Evolutionary conservation across 176 grass and related monocot genomes (phyloP), one percentile per base, ranked within the genome.

Genomic region (Pontederia crassipes): DNA sequence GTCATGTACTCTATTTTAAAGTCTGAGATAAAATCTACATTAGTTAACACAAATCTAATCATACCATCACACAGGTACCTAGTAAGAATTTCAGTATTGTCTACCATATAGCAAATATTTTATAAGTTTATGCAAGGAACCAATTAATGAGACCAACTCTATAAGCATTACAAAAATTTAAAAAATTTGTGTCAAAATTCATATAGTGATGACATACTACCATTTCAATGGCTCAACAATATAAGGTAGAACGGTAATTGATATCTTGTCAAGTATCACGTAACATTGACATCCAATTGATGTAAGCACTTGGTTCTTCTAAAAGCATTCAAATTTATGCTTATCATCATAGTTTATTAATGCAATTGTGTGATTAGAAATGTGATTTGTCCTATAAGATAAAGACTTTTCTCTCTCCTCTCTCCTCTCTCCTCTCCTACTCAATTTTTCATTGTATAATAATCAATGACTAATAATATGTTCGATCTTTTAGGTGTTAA

Each of bases 1-100:
- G 89, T 95, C 59, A 95, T 75, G 61, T 95, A 88, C 13, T 84
- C 75, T 5, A 81, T 88, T 72, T 95, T 88, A 81, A 95, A 88
- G 64, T 95, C 78, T 7, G 79, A 83, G 65, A 78, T 88, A 64
- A 85, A 65, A 74, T 95, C 84, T 47, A 85, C 84, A n/a, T 81
- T 81, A 1, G 89, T 84, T 57, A 84, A 94, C 5, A 85, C 84
- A n/a, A 88, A 54, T 66, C 84, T 63, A 17, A 79, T 73, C 47
- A 88, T 85, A 94, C 49, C 20, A 61, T 24, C 20, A 24, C 20
- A 24, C 20, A 24, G 20, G 20, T 24, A 24, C 20, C 20, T 24
- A 24, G 20, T 24, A 24, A 24, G 20, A 16, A 95, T 13, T 0
- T 81, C 78, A 28, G 81, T 81, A 6, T 46, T 8, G 2, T 13